Base-by-base conservation (phyloP, 2,329 filamentous ascomycete species). In the Clonostachys rhizophaga region DNA sequence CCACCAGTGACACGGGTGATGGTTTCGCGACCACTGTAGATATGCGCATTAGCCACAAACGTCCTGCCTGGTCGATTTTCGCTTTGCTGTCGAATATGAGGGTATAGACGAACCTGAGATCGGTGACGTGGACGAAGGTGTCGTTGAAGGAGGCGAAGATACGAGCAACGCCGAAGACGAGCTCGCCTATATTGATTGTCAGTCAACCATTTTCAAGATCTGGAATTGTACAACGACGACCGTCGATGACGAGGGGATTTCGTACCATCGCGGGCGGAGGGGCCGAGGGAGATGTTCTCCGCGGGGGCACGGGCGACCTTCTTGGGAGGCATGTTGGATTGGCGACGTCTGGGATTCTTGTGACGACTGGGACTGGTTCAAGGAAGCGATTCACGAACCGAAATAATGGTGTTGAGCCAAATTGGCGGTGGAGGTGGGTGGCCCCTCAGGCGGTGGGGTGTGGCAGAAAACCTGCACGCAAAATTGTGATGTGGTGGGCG, bases 1-100 rank as follows among this genome's bases (percentile, higher is more conserved):
- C 95, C 95, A 81, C 95, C 94, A 67, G 95, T 99, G 63, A 99
- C 92, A 89, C 94, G 91, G 85, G 85, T 89, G 81, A 99, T 96
- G 79, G 95, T 99, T 88, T 99, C 94, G 78, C 94, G 94, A 79
- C 94, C 94, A 79, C 89, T 95, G 80, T 72, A 81, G 83, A 82
- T 78, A 83, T 76, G 55, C 42, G 43, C 52, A 56, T 63, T 58
- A 62, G 60, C 58, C 53, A 46, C 46, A 39, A 47, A 55, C 53
- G 52, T 60, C 24, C 24, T 45, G 44, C 24, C 24, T 45, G 36
- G 44, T 34, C 35, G 45, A 40, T 34, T 18, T 10, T 30, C 9
- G 24, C 8, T 30, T 16, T 16, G 5, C 3, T 16, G 14, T 10
- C 30, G 30, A 16, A 8, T 42, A 5, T 42, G 16, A 17, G n/a